phyloP scores from a whole-genome alignment of 1,284 basidiomycete species.

The Pascua guehoae region DNA sequence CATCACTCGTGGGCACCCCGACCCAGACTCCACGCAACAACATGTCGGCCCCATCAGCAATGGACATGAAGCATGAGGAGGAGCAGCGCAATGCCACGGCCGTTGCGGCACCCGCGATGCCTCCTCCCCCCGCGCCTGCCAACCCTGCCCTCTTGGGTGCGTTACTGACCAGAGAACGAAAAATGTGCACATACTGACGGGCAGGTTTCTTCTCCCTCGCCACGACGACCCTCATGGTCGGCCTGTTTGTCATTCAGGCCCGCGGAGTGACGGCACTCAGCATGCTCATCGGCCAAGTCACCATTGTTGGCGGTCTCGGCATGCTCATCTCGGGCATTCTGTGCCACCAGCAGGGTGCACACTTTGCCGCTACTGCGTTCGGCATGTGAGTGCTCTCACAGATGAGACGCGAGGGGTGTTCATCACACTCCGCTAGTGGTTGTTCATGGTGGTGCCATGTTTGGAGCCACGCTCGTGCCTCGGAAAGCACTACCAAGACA shows the following conservation, averaged over 20 bases:
- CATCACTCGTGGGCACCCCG: neutral
- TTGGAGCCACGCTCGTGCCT: no score
- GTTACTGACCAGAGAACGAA: neutral
- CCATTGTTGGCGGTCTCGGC: slow-evolving; percentile 13
- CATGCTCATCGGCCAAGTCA: slow-evolving; percentile 13
- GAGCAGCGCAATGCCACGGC: slow-evolving; percentile 3
- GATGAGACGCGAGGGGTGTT: neutral
- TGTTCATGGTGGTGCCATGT: neutral
- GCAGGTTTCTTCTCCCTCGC: slow-evolving; percentile 15
- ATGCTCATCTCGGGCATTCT: slow-evolving; percentile 19
- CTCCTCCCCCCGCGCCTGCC: neutral
- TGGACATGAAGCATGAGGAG: slow-evolving; percentile 5
- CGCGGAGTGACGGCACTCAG: slow-evolving; percentile 4
- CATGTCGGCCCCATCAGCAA: neutral
- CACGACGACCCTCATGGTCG: slow-evolving; percentile 14
- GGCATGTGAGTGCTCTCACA: slow-evolving; percentile 7
- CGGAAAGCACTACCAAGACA: no score
- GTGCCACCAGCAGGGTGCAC: slow-evolving; percentile 15
- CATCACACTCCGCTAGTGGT: neutral
- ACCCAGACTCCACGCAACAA: neutral
- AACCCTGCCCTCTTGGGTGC: slow-evolving; percentile 10
- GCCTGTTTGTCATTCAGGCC: slow-evolving; percentile 11
- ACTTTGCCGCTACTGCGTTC: slow-evolving; percentile 13
- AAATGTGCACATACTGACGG: neutral
- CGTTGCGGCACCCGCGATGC: neutral